These are phyloP conservation scores for Moricandia arvensis DNA, from an alignment of 345 rosid species.

Conservation along the genomic window DNA sequence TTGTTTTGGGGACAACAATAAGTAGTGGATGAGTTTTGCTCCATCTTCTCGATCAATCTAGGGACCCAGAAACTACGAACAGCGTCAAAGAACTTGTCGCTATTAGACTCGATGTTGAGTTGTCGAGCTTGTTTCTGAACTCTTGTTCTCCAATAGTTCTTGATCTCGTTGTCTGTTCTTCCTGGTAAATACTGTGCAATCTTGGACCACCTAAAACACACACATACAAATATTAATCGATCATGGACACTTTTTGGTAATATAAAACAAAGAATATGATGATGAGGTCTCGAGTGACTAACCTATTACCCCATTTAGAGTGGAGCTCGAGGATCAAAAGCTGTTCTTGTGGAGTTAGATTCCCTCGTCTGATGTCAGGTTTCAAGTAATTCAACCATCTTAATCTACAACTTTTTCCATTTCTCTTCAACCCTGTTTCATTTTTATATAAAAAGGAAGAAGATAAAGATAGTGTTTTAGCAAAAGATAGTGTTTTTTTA, in stretches of 20 bases:
- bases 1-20: conserved; percentile 21
- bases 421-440: conserved; percentile 66
- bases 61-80: conserved; percentile 74
- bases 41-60: conserved; percentile 66
- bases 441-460: background rate
- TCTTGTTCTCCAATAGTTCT: conserved; percentile 95
- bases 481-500: no score
- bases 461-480: background rate
- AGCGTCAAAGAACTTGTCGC: conserved; percentile 66
- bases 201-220: conserved; percentile 69
- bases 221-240: background rate
- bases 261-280: background rate
- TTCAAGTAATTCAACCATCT: conserved; percentile 92
- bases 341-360: conserved; percentile 80
- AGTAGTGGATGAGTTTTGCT: conserved; percentile 40
- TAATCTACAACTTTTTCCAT: conserved; percentile 90
- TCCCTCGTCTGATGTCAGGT: conserved; percentile 89
- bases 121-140: conserved; percentile 90
- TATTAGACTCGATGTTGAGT: conserved; percentile 72
- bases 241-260: background rate
- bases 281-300: background rate
- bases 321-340: conserved; percentile 87
- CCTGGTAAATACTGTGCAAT: conserved; percentile 92
- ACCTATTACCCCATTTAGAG: conserved; percentile 94
- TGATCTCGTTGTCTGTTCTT: conserved; percentile 90